Evolutionary conservation across 768 basidiomycete species (phyloP).

Genomic region (Termitomyces titanicus): DNA sequence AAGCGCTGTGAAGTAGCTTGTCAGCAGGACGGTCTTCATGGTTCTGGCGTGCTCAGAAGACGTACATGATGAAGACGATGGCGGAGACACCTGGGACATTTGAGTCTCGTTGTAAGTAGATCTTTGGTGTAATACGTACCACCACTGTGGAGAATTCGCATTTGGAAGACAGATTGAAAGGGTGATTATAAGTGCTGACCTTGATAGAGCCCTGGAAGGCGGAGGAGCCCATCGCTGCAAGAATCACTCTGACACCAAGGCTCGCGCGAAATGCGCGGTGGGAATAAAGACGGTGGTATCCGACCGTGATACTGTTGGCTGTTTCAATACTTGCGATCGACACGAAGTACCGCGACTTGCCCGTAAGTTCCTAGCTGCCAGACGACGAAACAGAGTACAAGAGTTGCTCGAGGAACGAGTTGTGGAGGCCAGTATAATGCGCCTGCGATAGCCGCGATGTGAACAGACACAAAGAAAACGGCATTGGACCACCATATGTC

Average conservation of each 20-base stretch:
- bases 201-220: constrained; percentile 82
- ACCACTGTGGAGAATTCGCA: neutral
- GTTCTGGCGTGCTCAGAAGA: neutral
- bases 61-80: constrained; percentile 2
- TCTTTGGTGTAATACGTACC: neutral
- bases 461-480: constrained; percentile 53
- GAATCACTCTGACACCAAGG: constrained; percentile 46
- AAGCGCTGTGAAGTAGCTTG: neutral
- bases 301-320: constrained; percentile 57
- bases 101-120: neutral
- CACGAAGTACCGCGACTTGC: constrained; percentile 30
- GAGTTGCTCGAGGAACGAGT: constrained; percentile 38
- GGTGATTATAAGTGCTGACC: constrained; percentile 30
- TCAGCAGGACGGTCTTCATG: neutral
- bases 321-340: neutral
- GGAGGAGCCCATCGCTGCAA: constrained; percentile 66
- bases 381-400: constrained; percentile 48
- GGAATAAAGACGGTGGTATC: constrained; percentile 79
- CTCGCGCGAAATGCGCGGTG: constrained; percentile 67
- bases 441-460: constrained; percentile 55
- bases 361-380: constrained; percentile 76
- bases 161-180: neutral
- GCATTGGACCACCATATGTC: constrained; percentile 64
- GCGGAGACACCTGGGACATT: neutral
- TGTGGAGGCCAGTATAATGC: constrained; percentile 46